A percentile compares a stretch with the other conserved stretches of the same genome.
Conservation (phyloP, 2,329 filamentous ascomycete genomes). For the Phialophora verrucosa region DNA sequence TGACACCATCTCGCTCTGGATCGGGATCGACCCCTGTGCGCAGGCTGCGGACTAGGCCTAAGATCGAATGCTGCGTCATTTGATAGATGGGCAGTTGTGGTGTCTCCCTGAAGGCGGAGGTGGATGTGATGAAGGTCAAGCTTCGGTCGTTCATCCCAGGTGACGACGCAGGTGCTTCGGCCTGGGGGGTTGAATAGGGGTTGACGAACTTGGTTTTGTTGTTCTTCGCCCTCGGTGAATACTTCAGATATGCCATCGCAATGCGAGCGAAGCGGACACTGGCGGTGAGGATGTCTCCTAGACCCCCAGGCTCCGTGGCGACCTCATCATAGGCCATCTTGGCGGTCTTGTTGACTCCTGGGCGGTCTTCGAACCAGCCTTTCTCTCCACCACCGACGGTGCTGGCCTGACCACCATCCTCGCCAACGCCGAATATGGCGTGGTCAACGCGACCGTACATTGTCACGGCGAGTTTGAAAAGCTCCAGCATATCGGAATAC, state of each 20-base stretch:
- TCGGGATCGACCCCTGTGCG: slow-evolving; percentile 40
- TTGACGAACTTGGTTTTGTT: slow-evolving; percentile 25
- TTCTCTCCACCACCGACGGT: slow-evolving; percentile 32
- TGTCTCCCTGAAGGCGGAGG: slow-evolving; percentile 57
- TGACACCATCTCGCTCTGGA: slow-evolving; percentile 42
- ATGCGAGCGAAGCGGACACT: slow-evolving; percentile 56
- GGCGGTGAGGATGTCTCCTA: slow-evolving; percentile 56
- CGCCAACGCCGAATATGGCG: slow-evolving; percentile 46
- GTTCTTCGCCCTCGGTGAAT: slow-evolving; percentile 40
- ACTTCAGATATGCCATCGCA: slow-evolving; percentile 57
- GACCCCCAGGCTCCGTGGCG: slow-evolving; percentile 34
- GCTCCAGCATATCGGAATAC: slow-evolving; percentile 53
- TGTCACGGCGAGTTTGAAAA: slow-evolving; percentile 55
- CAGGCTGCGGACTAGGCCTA: slow-evolving; percentile 57
- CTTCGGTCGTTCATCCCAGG: slow-evolving; percentile 47
- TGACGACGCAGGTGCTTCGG: slow-evolving; percentile 7
- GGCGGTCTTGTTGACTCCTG: slow-evolving; percentile 39
- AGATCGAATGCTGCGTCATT: slow-evolving; percentile 57
- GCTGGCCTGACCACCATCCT: slow-evolving; percentile 35
- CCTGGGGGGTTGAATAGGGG: slow-evolving; percentile 26
- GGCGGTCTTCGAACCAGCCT: slow-evolving; percentile 34
- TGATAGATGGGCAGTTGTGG: slow-evolving; percentile 57
- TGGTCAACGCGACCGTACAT: slow-evolving; percentile 57
- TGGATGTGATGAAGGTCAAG: slow-evolving; percentile 53
- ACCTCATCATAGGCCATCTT: slow-evolving; percentile 53